Percentiles rank a stretch among this genome's conserved stretches.
Conservation (phyloP, 1,284 basidiomycete genomes). For the Volvariella volvacea region DNA sequence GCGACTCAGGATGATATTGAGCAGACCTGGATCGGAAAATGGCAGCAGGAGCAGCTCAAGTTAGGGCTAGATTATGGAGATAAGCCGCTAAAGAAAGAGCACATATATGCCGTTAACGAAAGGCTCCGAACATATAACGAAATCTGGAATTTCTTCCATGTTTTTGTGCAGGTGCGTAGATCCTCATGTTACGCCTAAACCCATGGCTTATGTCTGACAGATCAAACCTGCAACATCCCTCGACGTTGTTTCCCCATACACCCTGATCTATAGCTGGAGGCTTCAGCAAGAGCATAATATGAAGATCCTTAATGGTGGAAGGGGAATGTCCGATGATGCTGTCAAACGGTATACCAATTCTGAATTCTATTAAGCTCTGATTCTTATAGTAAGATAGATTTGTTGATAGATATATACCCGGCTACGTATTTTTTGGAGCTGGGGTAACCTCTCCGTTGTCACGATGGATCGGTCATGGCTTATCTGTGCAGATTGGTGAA, state of each 20-base stretch:
- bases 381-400: constrained; percentile 36
- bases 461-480: constrained; percentile 32
- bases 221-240: constrained; percentile 39
- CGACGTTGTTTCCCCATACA: constrained; percentile 32
- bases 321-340: constrained; percentile 78
- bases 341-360: constrained; percentile 54
- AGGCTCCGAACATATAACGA: constrained; percentile 48
- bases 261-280: constrained; percentile 72
- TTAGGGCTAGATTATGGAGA: constrained; percentile 32
- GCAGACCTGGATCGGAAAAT: constrained; percentile 30
- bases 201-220: constrained; percentile 23
- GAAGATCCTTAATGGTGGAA: constrained; percentile 77
- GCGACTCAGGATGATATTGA: constrained; percentile 41
- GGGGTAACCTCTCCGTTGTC: constrained; percentile 27
- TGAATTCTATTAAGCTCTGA: too few species aligned
- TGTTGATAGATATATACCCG: constrained; percentile 79
- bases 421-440: constrained; percentile 72
- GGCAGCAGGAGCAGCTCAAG: constrained; percentile 28
- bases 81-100: constrained; percentile 32
- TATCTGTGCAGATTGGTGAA: constrained; percentile 38
- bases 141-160: constrained; percentile 65
- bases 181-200: neutral
- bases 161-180: constrained; percentile 59
- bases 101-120: constrained; percentile 59
- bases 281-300: constrained; percentile 83